Evolutionary conservation across 2,329 filamentous ascomycete species (phyloP).

Genomic region (Pyrenophora tritici-repentis): DNA sequence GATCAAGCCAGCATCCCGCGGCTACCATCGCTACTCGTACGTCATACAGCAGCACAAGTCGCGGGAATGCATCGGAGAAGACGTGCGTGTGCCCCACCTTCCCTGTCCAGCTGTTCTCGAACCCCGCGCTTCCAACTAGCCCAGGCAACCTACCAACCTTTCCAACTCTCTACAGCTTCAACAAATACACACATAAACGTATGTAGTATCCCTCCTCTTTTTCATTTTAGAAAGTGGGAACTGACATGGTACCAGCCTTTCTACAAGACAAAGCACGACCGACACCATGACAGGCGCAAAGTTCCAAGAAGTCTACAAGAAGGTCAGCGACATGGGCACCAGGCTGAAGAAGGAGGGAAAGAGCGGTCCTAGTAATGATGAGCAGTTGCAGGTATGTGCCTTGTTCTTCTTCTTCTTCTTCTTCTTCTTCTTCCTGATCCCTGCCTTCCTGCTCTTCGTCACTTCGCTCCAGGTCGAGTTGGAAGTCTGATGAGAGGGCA

Average conservation of each 20-base stretch:
- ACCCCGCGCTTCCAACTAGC: constrained; percentile 6
- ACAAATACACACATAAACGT: not conserved
- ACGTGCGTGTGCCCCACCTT: constrained; percentile 16
- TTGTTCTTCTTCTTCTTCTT: not conserved
- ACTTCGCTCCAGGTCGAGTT: too few relatives aligned
- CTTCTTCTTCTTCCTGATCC: too few relatives aligned
- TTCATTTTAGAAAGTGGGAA: too few relatives aligned
- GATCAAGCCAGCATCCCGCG: not conserved
- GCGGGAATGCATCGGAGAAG: not conserved
- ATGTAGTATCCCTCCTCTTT: not conserved
- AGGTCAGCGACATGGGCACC: constrained; percentile 39
- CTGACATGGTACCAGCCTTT: too few relatives aligned
- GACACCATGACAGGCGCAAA: constrained; percentile 36
- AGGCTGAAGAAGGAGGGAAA: constrained; percentile 36
- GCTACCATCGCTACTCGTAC: not conserved
- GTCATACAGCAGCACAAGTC: constrained; percentile 11
- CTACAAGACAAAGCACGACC: too few relatives aligned
- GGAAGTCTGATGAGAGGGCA: too few relatives aligned
- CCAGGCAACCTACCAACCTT: too few relatives aligned
- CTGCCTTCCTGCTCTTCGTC: too few relatives aligned
- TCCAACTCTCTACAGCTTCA: not conserved
- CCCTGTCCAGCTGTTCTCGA: constrained; percentile 9
- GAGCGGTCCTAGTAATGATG: constrained; percentile 37
- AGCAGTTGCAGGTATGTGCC: constrained; percentile 56
- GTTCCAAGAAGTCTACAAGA: constrained; percentile 40